Percentiles rank a stretch among this genome's conserved stretches.
phyloP scores from a whole-genome alignment of 495 filamentous ascomycete genomes.

The Astrocystis sublimbata region DNA sequence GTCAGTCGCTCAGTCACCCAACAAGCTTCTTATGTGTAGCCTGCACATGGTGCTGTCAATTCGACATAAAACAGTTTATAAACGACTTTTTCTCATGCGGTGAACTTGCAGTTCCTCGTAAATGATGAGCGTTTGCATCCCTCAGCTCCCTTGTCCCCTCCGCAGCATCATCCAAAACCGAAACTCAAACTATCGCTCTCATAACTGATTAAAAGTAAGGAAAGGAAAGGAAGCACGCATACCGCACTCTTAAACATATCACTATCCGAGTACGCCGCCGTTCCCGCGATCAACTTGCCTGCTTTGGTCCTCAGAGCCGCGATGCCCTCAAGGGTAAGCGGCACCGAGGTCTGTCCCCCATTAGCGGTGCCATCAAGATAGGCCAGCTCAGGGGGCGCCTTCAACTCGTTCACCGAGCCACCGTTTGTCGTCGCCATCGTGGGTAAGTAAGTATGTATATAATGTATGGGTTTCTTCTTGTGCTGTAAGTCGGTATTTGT shows the following conservation, averaged over 20 bases:
- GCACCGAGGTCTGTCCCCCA: constrained; percentile 48
- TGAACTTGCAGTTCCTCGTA: background rate
- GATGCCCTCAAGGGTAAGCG: constrained; percentile 72
- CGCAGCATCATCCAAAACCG: background rate
- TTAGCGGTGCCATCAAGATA: constrained; percentile 12
- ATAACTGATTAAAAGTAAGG: background rate
- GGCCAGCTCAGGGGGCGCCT: background rate
- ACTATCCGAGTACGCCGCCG: constrained; percentile 74
- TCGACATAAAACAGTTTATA: background rate
- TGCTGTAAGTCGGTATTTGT: no score
- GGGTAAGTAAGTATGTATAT: no score
- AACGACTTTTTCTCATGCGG: background rate
- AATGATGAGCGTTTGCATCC: background rate
- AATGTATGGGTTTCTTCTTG: no score
- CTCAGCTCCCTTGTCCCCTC: background rate
- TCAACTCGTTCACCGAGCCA: background rate
- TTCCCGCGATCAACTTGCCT: constrained; percentile 66
- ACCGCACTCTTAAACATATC: constrained; percentile 82
- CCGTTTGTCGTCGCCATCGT: constrained; percentile 8
- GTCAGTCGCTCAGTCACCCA: constrained; percentile 2
- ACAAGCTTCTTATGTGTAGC: background rate
- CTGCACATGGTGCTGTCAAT: background rate
- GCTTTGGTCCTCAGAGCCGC: constrained; percentile 65
- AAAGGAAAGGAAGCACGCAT: constrained; percentile 14
- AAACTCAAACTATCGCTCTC: background rate